Percentiles rank a stretch among this genome's conserved stretches.
Conservation (phyloP, 148 eudicot genomes). For the Heliosperma pusillum region DNA sequence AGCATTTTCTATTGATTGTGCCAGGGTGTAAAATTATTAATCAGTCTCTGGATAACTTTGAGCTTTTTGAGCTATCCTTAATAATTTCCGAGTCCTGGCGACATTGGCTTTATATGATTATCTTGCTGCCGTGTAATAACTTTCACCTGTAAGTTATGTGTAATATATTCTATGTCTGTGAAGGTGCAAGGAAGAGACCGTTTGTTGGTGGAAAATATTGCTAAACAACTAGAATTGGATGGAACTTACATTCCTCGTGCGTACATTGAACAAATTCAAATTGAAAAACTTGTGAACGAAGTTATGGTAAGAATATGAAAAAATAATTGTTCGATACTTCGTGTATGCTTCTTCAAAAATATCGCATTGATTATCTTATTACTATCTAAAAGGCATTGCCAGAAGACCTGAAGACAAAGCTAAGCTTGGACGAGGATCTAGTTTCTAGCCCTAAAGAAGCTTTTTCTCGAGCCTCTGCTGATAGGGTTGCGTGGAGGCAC, state of each 20-base stretch:
- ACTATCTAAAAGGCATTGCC: slow-evolving; percentile 61
- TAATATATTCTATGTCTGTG: not conserved
- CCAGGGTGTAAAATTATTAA: no score
- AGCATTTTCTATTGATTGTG: not conserved
- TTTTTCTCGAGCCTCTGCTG: slow-evolving; percentile 65
- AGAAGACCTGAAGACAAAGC: slow-evolving; percentile 88
- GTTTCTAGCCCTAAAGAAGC: slow-evolving; percentile 76
- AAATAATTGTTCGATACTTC: not conserved
- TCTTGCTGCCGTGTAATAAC: not conserved
- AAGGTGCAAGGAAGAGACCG: slow-evolving; percentile 97
- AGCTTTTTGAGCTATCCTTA: no score
- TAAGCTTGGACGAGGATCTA: slow-evolving; percentile 81
- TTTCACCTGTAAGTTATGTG: not conserved
- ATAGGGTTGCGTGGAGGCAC: slow-evolving; percentile 52
- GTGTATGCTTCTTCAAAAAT: not conserved
- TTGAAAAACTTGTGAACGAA: slow-evolving; percentile 90
- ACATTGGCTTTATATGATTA: not conserved
- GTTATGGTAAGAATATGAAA: slow-evolving; percentile 62
- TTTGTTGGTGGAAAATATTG: slow-evolving; percentile 51
- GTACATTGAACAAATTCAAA: slow-evolving; percentile 90
- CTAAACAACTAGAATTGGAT: slow-evolving; percentile 83
- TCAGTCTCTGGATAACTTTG: no score
- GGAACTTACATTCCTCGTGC: slow-evolving; percentile 91
- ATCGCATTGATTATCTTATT: slow-evolving; percentile 4
- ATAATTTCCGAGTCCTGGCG: not conserved